Evolutionary conservation across 345 rosid genomes (phyloP).

Genomic region (Physaria fendleri): DNA sequence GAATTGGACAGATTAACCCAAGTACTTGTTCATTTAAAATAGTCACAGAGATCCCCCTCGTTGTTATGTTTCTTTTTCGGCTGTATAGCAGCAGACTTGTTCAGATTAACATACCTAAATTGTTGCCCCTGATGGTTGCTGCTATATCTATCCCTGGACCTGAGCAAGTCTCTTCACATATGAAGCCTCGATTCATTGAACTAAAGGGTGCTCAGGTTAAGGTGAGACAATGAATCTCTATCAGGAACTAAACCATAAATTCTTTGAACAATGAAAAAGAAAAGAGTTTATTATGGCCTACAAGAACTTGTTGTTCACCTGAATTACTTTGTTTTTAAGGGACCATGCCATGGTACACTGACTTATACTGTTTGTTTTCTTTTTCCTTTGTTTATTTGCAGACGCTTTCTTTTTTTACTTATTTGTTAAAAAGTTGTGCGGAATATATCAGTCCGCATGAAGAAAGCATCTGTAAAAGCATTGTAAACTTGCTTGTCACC

Average conservation of each 20-base stretch:
- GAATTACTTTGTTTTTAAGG: neutral
- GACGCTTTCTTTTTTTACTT: constrained; percentile 96
- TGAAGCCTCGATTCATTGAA: constrained; percentile 80
- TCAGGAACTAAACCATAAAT: neutral
- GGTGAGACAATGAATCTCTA: constrained; percentile 43
- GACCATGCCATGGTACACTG: constrained; percentile 1
- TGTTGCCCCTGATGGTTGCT: constrained; percentile 92
- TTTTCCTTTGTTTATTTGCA: constrained; percentile 40
- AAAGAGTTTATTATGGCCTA: neutral
- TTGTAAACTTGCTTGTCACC: constrained; percentile 93
- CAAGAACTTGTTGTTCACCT: constrained; percentile 7
- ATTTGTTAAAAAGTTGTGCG: constrained; percentile 88
- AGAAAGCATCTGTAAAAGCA: constrained; percentile 93
- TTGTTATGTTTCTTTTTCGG: constrained; percentile 96
- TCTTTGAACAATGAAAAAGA: neutral
- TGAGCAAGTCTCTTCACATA: constrained; percentile 70
- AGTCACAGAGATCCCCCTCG: constrained; percentile 95
- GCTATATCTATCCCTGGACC: constrained; percentile 97
- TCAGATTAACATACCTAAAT: constrained; percentile 81
- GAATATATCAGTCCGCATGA: constrained; percentile 95
- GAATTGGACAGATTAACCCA: constrained; percentile 76
- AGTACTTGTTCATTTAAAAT: constrained; percentile 89
- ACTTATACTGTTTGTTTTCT: constrained; percentile 10
- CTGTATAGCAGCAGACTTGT: constrained; percentile 83
- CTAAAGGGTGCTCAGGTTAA: constrained; percentile 98